A percentile compares a stretch with the other conserved stretches of the same genome.
Conservation (phyloP, 164 flowering plant species). For the Cinnamomum chago region DNA sequence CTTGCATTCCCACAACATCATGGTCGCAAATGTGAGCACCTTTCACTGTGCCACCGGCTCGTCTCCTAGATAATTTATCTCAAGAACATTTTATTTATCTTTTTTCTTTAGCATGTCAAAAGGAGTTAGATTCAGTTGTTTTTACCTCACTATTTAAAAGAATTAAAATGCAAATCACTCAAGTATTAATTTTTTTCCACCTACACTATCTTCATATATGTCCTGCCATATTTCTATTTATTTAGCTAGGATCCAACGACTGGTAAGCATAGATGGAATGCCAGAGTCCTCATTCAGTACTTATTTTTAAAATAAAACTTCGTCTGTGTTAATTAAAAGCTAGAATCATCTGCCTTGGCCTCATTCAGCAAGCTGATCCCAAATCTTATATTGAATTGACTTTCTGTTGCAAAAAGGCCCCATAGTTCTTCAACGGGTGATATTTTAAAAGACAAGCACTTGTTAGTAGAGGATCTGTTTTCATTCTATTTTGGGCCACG, state of each 20-base stretch:
- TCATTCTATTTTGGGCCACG: too few relatives aligned
- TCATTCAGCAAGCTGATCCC: background rate
- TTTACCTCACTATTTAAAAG: background rate
- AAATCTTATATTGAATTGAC: background rate
- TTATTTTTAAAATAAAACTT: background rate
- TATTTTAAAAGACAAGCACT: too few relatives aligned
- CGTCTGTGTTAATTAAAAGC: background rate
- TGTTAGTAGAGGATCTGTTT: too few relatives aligned
- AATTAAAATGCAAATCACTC: background rate
- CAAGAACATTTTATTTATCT: background rate
- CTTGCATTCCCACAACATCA: background rate
- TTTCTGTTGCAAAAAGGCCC: background rate
- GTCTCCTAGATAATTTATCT: background rate
- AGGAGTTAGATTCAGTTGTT: background rate
- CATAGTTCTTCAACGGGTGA: too few relatives aligned
- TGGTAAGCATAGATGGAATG: background rate
- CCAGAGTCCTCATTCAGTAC: background rate
- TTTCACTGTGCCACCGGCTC: too few relatives aligned
- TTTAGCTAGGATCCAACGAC: background rate
- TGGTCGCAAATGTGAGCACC: too few relatives aligned
- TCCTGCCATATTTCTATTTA: background rate
- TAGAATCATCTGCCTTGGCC: background rate
- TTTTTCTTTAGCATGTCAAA: background rate
- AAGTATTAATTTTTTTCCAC: background rate
- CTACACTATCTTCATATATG: background rate